Base-by-base conservation (phyloP, 1,139 yeast species). In the Sugiyamaella sp. region DNA sequence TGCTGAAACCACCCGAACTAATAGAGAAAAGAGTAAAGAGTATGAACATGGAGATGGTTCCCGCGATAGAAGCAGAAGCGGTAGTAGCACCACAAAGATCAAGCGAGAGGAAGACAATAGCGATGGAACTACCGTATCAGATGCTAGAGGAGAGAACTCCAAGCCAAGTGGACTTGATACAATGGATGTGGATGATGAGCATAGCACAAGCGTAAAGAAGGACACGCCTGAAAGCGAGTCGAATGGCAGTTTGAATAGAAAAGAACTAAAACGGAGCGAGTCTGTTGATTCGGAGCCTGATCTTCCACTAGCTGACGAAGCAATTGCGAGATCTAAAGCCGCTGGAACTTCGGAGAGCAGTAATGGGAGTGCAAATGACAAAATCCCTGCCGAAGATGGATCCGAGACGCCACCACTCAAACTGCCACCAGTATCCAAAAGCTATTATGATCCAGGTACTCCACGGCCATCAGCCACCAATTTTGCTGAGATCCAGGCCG, bases 401-500 rank as follows among this genome's bases (percentile, higher is more conserved):
- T 8, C 45, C 16, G 42, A 32, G 21, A 21, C 17, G 12, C 25
- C 14, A 6, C 40, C 48, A 17, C 12, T 21, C 12, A 22, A 21
- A 33, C 22, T 16, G 6, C 41, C 35, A 14, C 21, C 45, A 21
- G 46, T 37, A 29, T 42, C 25, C 14, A 29, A 29, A 12, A 12
- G 14, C n/a, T 29, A 29, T 12, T 39, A 39, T 39, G 43, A 39
- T 44, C 48, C 17, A 25, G 40, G 17, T 9, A 33, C 25, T 12
- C 48, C 32, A 17, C 40, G 17, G 20, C 48, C 32, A 21, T 44
- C 48, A 20, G 48, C 48, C 8, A 19, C 89, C 0, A 95, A 87
- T 67, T 87, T 84, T 66, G 95, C 87, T 2, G 75, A 82, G 1
- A 76, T 88, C 0, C 95, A 87, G 66, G 81, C 88, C 0, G 72